phyloP scores from a whole-genome alignment of 164 flowering plant genomes.

The Vitis labrusca region DNA sequence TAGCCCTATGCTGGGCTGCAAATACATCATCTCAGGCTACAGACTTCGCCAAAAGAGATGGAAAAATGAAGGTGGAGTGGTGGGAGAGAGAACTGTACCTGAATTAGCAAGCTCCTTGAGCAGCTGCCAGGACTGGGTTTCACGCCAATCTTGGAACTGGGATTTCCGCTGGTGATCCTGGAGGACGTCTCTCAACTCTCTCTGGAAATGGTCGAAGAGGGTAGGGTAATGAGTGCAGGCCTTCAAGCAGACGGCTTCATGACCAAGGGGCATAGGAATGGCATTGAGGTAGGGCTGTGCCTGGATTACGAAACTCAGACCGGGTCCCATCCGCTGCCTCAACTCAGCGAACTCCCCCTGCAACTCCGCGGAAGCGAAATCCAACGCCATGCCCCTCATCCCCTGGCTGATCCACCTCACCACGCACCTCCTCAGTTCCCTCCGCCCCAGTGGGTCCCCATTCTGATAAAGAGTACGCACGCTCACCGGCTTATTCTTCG shows the following conservation, averaged over 20 bases:
- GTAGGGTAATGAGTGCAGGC: conserved; percentile 88
- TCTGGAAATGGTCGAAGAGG: conserved; percentile 84
- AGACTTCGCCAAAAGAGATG: neutral
- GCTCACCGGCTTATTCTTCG: conserved; percentile 3
- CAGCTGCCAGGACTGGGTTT: conserved; percentile 77
- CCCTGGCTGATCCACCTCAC: conserved; percentile 77
- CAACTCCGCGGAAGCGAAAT: conserved; percentile 65
- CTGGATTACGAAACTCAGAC: conserved; percentile 74
- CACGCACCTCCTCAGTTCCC: conserved; percentile 74
- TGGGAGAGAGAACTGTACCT: conserved; percentile 34
- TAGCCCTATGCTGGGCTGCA: conserved; percentile 80
- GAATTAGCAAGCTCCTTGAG: conserved; percentile 77
- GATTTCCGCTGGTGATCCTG: conserved; percentile 47
- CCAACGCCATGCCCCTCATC: conserved; percentile 83
- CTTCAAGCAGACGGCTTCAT: conserved; percentile 79
- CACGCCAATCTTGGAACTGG: conserved; percentile 51
- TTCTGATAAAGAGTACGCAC: conserved; percentile 37
- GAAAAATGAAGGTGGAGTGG: neutral
- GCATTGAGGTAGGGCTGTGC: conserved; percentile 84
- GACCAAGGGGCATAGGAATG: conserved; percentile 80
- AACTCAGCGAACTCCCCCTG: conserved; percentile 70
- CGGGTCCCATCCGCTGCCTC: conserved; percentile 65
- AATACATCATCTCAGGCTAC: conserved; percentile 8
- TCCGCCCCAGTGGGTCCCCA: conserved; percentile 80
- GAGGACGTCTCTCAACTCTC: conserved; percentile 77